Evolutionary conservation across 495 filamentous ascomycete species (phyloP), one percentile per base, ranked within the genome.

Genomic region (Talaromyces trachyspermus): DNA sequence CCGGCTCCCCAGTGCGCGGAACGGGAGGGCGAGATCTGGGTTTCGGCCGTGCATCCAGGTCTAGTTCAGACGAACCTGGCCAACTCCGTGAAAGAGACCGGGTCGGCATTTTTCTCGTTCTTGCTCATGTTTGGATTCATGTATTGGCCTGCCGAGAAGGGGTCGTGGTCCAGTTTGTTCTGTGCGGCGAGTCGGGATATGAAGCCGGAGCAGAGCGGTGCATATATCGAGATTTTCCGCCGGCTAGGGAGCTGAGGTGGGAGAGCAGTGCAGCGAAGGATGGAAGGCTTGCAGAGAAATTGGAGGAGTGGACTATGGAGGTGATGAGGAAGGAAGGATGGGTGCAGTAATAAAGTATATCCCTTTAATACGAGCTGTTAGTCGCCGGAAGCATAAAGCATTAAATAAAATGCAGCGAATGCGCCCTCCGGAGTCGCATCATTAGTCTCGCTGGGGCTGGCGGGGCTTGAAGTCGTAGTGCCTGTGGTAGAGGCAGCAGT

Each of bases 41-140:
- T 51, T 20, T 49, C 62, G 29, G 52, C 58, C 12, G 71, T 74
- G 30, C 69, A 74, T 58, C 70, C 69, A 5, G 68, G 72, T n/a
- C 1, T 65, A 9, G 64, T 70, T 0, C 54, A 66, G 33, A 70
- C 56, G 26, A 59, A 68, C 44, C 50, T 70, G 17, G 56, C 44
- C 17, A 54, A 47, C 27, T 37, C 49, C n/a, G 33, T 37, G 14
- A 17, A 5, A 8, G 51, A 55, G 43, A 48, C 53, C 22, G 45
- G 48, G 10, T 55, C 52, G 4, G 27, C 32, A 1, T 38, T 59
- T 27, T 56, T 63, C 49, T 54, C 45, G 26, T 27, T 52, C 11
- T 46, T 56, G 8, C 49, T 49, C 37, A 47, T 43, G 46, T 43
- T 66, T 24, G 60, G 62, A 18, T 32, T 61, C 14, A 36, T 58